Base-by-base conservation (phyloP, 495 filamentous ascomycete genomes). In the Neurospora sp. region DNA sequence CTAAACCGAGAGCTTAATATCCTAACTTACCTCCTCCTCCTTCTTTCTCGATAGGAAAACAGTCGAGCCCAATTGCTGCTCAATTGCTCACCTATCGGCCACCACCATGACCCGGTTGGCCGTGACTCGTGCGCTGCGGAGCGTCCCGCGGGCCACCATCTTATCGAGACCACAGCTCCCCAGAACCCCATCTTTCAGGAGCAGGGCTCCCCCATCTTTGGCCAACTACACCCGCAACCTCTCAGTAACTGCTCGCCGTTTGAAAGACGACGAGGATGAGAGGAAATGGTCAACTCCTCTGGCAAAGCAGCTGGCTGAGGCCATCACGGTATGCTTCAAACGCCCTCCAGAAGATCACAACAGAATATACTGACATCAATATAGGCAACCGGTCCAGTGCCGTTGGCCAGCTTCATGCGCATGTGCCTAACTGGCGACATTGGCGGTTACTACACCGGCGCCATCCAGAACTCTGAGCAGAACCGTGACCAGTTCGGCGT, bases 391-490 rank as follows among this genome's bases (percentile, higher is more conserved):
- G 96, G 96, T 3, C 96, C 96, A 6, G 90, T 98, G 48, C 91
- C 96, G 5, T 89, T 99, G 70, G 94, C 96, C 35, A 88, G 92
- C 44, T 99, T 94, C 81, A 99, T 99, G 96, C 94, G 96, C 78
- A 96, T 98, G 90, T 97, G 95, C 80, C 90, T 99, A 75, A 98
- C 94, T 16, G 91, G 91, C 14, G 91, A 93, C 69, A 84, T 91
- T n/a, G 93, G 93, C 71, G 96, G 96, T 61, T 99, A 99, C 84
- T 99, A 99, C 83, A 97, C 93, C 6, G 88, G 91, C 3, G 87
- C 87, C 40, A 83, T 87, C 42, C 83, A 85, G 71, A 61, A 35
- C 16, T 31, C 53, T 5, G 53, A 61, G 27, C 79, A 86, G 69
- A 89, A 84, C 35, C 86, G 87, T 14, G 94, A 97, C 77, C 94